Conservation (phyloP, 495 filamentous ascomycete genomes). For the Penicillium fimorum region DNA sequence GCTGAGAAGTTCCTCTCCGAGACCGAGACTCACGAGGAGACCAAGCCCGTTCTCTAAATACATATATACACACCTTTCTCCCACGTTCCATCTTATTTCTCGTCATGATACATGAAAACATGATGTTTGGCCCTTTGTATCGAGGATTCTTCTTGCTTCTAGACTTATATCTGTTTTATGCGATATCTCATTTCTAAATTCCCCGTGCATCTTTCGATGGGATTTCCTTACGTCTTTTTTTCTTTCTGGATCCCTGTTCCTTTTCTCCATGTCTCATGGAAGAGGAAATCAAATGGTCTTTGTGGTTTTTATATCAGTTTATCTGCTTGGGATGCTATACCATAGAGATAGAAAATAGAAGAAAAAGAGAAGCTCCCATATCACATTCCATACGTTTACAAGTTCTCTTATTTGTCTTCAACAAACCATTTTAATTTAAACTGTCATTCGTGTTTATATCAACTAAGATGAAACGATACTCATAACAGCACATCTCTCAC, state of each 20-base stretch:
- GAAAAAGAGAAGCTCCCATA: neutral
- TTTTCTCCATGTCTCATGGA: slow-evolving; percentile 17
- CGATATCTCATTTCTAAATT: slow-evolving; percentile 17
- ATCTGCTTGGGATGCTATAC: slow-evolving; percentile 17
- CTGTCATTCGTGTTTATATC: neutral
- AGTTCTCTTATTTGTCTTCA: neutral
- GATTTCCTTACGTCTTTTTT: slow-evolving; percentile 24
- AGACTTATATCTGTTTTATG: slow-evolving; percentile 18
- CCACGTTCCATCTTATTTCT: neutral
- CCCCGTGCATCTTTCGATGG: slow-evolving; percentile 18
- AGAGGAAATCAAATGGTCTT: slow-evolving; percentile 8
- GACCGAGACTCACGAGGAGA: slow-evolving; percentile 49
- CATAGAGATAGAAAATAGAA: slow-evolving; percentile 31
- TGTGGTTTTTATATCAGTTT: slow-evolving; percentile 16
- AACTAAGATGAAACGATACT: slow-evolving; percentile 8
- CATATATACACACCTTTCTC: slow-evolving; percentile 4
- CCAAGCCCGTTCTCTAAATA: slow-evolving; percentile 54
- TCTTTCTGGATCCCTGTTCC: slow-evolving; percentile 8
- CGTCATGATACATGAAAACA: slow-evolving; percentile 17
- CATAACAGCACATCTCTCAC: neutral
- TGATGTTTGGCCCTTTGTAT: slow-evolving; percentile 5
- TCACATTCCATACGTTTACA: neutral
- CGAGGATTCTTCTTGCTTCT: slow-evolving; percentile 12
- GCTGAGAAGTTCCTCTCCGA: slow-evolving; percentile 90
- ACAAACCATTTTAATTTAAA: neutral